These are phyloP conservation scores for Botryotinia globosa DNA, from an alignment of 2,329 filamentous ascomycete species.

Conservation along the genomic window DNA sequence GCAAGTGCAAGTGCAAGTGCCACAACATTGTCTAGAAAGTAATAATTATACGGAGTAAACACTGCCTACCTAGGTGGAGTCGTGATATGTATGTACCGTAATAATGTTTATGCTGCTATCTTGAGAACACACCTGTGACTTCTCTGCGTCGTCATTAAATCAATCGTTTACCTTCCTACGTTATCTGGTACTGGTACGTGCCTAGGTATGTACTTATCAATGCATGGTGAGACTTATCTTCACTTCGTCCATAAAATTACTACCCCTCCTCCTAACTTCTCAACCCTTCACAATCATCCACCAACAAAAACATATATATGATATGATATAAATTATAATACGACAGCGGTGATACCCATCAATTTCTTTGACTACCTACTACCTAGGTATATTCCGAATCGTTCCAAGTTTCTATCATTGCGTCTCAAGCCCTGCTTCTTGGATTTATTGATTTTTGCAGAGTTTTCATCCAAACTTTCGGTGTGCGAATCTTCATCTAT, in stretches of 20 bases:
- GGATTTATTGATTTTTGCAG: neutral
- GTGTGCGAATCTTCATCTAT: slow-evolving; percentile 2
- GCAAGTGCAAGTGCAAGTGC: neutral
- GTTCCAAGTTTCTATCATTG: neutral
- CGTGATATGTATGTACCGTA: no score
- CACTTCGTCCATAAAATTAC: neutral
- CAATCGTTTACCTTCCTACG: neutral
- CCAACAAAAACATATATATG: neutral
- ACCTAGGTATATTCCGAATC: neutral
- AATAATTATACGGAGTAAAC: neutral
- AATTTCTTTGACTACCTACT: neutral
- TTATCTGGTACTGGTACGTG: neutral
- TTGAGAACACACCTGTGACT: neutral
- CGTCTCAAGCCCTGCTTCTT: neutral
- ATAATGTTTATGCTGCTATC: neutral
- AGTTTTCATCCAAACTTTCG: slow-evolving; percentile 10
- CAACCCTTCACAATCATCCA: neutral
- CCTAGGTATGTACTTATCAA: no score
- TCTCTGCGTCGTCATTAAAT: neutral
- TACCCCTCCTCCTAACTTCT: neutral
- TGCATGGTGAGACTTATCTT: neutral
- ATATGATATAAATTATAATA: no score
- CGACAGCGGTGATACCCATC: neutral
- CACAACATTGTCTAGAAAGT: neutral
- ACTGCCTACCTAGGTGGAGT: no score